phyloP scores from a whole-genome alignment of 208 protist species.

The Vickermania ingenoplastis region DNA sequence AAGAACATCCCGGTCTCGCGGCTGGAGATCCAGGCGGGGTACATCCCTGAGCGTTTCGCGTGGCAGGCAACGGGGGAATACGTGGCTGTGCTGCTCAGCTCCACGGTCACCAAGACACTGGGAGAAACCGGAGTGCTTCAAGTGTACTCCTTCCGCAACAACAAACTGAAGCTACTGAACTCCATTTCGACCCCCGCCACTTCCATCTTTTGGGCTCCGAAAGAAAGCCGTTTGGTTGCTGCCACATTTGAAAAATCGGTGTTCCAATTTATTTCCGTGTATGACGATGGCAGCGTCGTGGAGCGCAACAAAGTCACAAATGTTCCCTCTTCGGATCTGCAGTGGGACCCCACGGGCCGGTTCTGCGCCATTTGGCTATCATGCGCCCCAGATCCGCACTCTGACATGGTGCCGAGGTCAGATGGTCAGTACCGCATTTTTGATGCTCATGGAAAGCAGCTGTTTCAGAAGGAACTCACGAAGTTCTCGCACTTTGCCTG shows the following conservation, averaged over 20 bases:
- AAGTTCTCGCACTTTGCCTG: constrained; percentile 81
- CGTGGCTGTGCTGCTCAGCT: constrained; percentile 69
- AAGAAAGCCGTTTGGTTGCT: constrained; percentile 51
- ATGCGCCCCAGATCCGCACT: constrained; percentile 43
- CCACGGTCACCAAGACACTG: constrained; percentile 25
- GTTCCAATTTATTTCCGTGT: constrained; percentile 73
- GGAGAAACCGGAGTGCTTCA: constrained; percentile 60
- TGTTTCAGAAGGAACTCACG: constrained; percentile 47
- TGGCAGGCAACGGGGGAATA: constrained; percentile 80
- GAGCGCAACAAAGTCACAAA: constrained; percentile 52
- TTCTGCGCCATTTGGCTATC: constrained; percentile 76
- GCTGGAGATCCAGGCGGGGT: constrained; percentile 56
- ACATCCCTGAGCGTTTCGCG: constrained; percentile 67
- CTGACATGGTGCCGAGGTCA: constrained; percentile 18
- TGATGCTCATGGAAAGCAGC: constrained; percentile 62
- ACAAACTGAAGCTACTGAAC: constrained; percentile 61
- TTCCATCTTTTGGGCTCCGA: constrained; percentile 78
- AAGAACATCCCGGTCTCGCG: constrained; percentile 51
- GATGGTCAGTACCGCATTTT: constrained; percentile 77
- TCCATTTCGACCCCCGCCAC: constrained; percentile 49
- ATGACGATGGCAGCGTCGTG: constrained; percentile 49
- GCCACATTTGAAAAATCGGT: constrained; percentile 79
- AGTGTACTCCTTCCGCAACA: constrained; percentile 68
- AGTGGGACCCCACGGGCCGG: constrained; percentile 88
- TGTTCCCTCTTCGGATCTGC: constrained; percentile 51